Evolutionary conservation across 441 rosid genomes (phyloP).

Genomic region (Gossypium gossypioides): DNA sequence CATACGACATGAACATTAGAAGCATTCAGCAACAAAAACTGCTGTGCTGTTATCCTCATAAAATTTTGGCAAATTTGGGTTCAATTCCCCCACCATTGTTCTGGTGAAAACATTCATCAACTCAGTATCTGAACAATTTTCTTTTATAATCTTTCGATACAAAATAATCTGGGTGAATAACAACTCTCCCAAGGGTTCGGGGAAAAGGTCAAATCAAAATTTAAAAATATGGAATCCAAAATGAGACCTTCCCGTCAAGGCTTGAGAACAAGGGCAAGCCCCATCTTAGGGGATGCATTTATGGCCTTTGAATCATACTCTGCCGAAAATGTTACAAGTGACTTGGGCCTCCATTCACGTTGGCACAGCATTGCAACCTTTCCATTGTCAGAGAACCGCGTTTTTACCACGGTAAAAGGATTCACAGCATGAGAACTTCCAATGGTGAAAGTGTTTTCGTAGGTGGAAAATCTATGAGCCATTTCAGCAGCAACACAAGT

Average conservation of each 20-base stretch:
- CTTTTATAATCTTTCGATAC: conserved; percentile 10
- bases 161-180: conserved; percentile 9
- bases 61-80: conserved; percentile 26
- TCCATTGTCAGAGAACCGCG: conserved; percentile 50
- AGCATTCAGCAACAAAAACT: conserved; percentile 2
- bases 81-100: conserved; percentile 13
- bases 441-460: conserved; percentile 45
- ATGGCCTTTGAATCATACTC: conserved; percentile 57
- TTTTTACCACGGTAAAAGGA: conserved; percentile 45
- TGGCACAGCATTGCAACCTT: conserved; percentile 56
- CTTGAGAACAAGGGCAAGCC: conserved; percentile 65
- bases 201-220: conserved; percentile 11
- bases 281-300: conserved; percentile 48
- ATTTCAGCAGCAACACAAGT: conserved; percentile 66
- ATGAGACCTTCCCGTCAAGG: conserved; percentile 34
- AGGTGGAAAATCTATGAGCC: conserved; percentile 47
- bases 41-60: background rate
- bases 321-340: conserved; percentile 51
- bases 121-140: background rate
- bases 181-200: conserved; percentile 7
- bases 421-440: conserved; percentile 55
- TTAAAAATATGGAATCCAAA: background rate
- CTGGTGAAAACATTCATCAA: conserved; percentile 11
- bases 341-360: conserved; percentile 69
- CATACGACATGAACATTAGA: background rate